A percentile compares a stretch with the other conserved stretches of the same genome.
These are phyloP conservation scores for Umbelopsis sp. DNA, from an alignment of 192 early-diverging fungal species.

Conservation along the genomic window DNA sequence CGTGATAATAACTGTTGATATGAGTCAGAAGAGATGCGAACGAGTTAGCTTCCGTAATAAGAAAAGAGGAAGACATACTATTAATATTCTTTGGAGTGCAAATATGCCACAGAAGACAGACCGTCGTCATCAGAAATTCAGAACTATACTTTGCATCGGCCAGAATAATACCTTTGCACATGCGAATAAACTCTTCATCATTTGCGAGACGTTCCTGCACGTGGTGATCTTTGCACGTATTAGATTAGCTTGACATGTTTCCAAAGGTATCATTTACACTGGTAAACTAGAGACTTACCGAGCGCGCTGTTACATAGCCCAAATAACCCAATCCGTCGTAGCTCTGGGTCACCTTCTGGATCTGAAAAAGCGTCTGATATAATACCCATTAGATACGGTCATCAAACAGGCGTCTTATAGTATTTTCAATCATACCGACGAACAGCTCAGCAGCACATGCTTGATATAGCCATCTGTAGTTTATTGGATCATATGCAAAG, in stretches of 20 bases:
- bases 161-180: background rate
- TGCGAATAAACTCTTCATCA: background rate
- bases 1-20: background rate
- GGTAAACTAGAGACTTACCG: background rate
- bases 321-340: background rate
- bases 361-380: background rate
- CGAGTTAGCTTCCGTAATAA: background rate
- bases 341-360: background rate
- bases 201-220: background rate
- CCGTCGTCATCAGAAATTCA: background rate
- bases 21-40: background rate
- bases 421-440: background rate
- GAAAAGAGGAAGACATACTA: background rate
- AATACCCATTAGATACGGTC: background rate
- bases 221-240: background rate
- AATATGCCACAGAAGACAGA: constrained; percentile 4
- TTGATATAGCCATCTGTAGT: constrained; percentile 38
- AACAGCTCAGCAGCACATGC: background rate
- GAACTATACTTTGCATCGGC: background rate
- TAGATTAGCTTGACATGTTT: background rate
- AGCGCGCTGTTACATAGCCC: background rate
- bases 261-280: no score
- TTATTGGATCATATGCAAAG: constrained; percentile 60
- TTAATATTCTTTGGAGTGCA: background rate
- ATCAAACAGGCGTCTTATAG: background rate